These are phyloP conservation scores for Peniophora sp. DNA, from an alignment of 1,284 basidiomycete species.

Conservation along the genomic window DNA sequence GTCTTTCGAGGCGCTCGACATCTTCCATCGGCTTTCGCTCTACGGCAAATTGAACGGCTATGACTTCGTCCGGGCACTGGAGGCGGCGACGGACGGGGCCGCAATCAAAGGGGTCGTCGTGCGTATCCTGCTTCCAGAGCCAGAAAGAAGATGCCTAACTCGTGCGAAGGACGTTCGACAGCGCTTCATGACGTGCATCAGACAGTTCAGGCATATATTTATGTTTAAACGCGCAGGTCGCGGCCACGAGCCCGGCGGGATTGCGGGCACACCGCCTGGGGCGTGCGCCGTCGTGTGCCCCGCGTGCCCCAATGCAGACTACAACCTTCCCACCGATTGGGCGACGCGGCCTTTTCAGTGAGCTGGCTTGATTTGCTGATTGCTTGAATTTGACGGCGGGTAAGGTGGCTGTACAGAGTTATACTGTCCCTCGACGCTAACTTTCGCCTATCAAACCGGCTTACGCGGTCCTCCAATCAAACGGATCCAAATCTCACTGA, in stretches of 20 bases:
- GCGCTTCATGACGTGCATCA: not conserved
- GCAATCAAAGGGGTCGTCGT: not conserved
- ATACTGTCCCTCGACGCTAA: constrained; percentile 20
- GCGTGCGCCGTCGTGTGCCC: constrained; percentile 17
- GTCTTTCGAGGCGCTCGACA: not conserved
- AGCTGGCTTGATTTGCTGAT: not conserved
- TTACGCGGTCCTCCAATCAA: constrained; percentile 4
- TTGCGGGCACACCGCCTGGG: constrained; percentile 7
- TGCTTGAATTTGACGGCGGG: not conserved
- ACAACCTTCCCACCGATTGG: constrained; percentile 18
- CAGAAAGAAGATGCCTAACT: too few species aligned
- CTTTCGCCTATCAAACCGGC: constrained; percentile 17
- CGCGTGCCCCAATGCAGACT: constrained; percentile 20
- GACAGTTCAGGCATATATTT: constrained; percentile 13
- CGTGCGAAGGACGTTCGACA: not conserved
- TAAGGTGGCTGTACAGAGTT: constrained; percentile 17
- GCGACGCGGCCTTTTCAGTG: not conserved
- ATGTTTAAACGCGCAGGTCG: constrained; percentile 17
- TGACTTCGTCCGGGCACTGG: not conserved
- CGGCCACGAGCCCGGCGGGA: constrained; percentile 12
- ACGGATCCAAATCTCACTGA: constrained; percentile 14
- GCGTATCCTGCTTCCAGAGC: not conserved
- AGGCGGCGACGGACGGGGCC: not conserved
- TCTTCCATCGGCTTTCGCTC: not conserved
- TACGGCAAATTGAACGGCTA: not conserved